Evolutionary conservation across 2,329 filamentous ascomycete species (phyloP).

Genomic region (Hymenoscyphus fraxineus): DNA sequence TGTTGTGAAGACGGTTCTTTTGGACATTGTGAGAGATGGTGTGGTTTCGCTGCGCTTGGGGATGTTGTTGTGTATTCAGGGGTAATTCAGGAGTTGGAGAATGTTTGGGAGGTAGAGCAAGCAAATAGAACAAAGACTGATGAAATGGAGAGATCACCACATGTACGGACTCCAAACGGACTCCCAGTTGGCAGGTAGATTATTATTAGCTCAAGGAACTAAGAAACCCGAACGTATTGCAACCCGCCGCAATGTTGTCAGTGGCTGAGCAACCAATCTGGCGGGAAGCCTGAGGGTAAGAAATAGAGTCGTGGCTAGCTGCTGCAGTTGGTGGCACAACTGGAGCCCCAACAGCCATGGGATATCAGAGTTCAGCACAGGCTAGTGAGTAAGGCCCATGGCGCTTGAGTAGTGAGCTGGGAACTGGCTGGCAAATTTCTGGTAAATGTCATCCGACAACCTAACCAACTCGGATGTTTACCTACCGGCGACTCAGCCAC

Average conservation of each 20-base stretch:
- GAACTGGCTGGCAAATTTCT: too few species aligned
- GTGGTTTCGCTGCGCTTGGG: background rate
- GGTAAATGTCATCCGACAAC: too few species aligned
- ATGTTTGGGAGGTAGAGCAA: background rate
- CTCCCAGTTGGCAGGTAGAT: background rate
- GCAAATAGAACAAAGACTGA: background rate
- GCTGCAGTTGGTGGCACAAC: background rate
- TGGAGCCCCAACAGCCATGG: background rate
- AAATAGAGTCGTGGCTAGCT: background rate
- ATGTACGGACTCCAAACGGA: background rate
- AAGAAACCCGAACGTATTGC: background rate
- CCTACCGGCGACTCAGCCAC: background rate
- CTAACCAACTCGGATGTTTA: background rate
- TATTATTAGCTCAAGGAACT: conserved; percentile 4
- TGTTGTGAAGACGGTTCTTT: conserved; percentile 63
- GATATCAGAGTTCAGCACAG: background rate
- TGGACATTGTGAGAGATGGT: conserved; percentile 25
- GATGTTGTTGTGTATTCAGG: background rate
- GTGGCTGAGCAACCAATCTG: conserved; percentile 1
- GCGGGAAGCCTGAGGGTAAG: background rate
- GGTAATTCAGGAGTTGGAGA: background rate
- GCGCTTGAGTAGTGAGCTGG: background rate
- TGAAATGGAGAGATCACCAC: background rate
- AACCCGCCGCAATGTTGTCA: background rate
- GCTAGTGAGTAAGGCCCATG: background rate